phyloP scores from a whole-genome alignment of 441 rosid species.

The Adansonia grandidieri region DNA sequence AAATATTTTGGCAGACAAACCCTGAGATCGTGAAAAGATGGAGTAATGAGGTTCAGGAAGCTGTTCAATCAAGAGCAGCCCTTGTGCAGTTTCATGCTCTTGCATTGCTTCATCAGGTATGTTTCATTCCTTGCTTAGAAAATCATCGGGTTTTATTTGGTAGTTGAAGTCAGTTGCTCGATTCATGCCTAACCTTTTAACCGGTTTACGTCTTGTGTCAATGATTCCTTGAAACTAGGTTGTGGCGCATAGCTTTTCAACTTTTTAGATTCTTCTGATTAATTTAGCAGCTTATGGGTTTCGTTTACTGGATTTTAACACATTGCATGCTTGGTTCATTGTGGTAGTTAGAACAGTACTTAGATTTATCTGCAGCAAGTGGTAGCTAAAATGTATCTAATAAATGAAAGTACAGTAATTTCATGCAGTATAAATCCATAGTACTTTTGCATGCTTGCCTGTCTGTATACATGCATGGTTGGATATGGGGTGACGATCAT shows the following conservation, averaged over 20 bases:
- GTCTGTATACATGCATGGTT: not conserved
- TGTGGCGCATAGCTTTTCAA: not conserved
- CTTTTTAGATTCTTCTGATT: not conserved
- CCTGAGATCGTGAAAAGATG: conserved; percentile 99
- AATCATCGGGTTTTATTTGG: conserved; percentile 6
- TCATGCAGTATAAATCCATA: not conserved
- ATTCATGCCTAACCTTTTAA: not conserved
- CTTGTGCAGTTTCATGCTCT: conserved; percentile 99
- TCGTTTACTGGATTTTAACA: not conserved
- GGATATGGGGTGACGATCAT: not conserved
- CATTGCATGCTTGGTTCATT: conserved; percentile 1
- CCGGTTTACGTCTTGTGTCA: not conserved
- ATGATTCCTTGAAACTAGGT: not conserved
- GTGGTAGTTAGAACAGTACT: conserved; percentile 1
- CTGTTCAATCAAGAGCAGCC: conserved; percentile 95
- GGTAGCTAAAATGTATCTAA: not conserved
- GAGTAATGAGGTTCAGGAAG: conserved; percentile 99
- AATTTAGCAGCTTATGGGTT: not conserved
- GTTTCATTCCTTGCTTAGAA: conserved; percentile 25
- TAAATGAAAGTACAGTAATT: not conserved
- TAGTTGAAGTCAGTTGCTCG: not conserved
- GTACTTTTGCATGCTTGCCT: conserved; percentile 6
- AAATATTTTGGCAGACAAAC: conserved; percentile 62
- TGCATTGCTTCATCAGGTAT: conserved; percentile 89
- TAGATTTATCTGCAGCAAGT: not conserved